phyloP scores from a whole-genome alignment of 192 early-diverging fungal species.

The Chytriomyces hyalinus region DNA sequence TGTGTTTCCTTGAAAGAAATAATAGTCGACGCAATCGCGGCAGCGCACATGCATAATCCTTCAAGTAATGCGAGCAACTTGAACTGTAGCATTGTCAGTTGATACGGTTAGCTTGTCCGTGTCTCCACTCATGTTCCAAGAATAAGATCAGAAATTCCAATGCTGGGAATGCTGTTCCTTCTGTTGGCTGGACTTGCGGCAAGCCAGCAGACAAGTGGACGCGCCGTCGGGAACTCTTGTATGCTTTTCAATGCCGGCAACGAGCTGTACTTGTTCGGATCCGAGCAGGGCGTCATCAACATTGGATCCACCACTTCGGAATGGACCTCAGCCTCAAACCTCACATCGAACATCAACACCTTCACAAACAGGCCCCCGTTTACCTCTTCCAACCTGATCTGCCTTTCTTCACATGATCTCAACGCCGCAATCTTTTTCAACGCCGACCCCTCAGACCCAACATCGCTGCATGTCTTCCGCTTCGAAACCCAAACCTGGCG shows the following conservation, averaged over 20 bases:
- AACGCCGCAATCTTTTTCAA: constrained; percentile 31
- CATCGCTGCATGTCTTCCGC: constrained; percentile 10
- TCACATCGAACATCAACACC: constrained; percentile 8
- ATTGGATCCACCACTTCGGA: background rate
- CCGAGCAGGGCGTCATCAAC: constrained; percentile 10
- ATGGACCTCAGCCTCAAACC: background rate
- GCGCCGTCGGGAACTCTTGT: background rate
- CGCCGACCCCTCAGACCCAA: constrained; percentile 18
- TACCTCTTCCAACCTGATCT: constrained; percentile 22
- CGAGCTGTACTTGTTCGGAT: constrained; percentile 16
- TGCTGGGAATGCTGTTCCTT: too few relatives aligned
- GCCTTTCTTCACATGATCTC: constrained; percentile 14
- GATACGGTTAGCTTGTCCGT: too few relatives aligned
- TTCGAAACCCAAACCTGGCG: constrained; percentile 25
- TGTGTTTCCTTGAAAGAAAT: too few relatives aligned
- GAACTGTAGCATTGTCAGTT: too few relatives aligned
- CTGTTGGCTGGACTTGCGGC: too few relatives aligned
- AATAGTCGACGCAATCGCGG: too few relatives aligned
- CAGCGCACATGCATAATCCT: too few relatives aligned
- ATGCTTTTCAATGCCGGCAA: background rate
- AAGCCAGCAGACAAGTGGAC: too few relatives aligned
- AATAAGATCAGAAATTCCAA: too few relatives aligned
- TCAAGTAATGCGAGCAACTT: too few relatives aligned
- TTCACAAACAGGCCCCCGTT: constrained; percentile 24
- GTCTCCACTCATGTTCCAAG: too few relatives aligned